Evolutionary conservation across 352 stramenopile genomes (phyloP), one percentile per base, ranked within the genome.

Genomic region (Detonula confervacea): DNA sequence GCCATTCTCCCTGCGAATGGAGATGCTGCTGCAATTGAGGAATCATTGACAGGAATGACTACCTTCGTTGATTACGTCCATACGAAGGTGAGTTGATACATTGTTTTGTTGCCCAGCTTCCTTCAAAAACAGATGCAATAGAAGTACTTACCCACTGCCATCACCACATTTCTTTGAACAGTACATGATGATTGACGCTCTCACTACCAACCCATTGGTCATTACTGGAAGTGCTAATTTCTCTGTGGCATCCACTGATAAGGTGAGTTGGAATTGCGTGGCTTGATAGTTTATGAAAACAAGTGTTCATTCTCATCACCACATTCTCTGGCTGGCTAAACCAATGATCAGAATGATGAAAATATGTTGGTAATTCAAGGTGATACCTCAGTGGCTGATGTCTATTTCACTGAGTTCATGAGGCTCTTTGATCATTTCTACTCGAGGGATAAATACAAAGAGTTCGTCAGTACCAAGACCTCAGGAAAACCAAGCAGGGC

Each of bases 371-470:
- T 83, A 2, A 76, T 83, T 65, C 56, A 72, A 11, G 76, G 68
- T 11, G 68, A 83, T 22, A 75, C 42, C 11, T 1, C 14, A 1
- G 76, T 83, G 42, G 67, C 76, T 33, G 76, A 83, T 67, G 39
- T 83, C 46, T 83, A 83, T 30, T 71, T 83, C 2, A 83, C 76
- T 12, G 76, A 83, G 18, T 83, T 67, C 25, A 83, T 79, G 67
- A 39, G 76, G 24, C 20, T 83, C 16, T 83, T 83, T 62, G 49
- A 83, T 72, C 76, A 83, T 63, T 83, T 79, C 63, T 68, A 73
- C 39, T 63, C 62, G 0, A 67, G 76, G 61, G 76, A 83, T 68
- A 52, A 73, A 29, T 51, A 65, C 37, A 62, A 56, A 7, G 33
- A 73, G 27, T 12, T 27, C 20, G 29, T 22, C 61, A 59, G n/a